These are phyloP conservation scores for Cladosporium sphaerospermum DNA, from an alignment of 2,329 filamentous ascomycete genomes.

Conservation along the genomic window DNA sequence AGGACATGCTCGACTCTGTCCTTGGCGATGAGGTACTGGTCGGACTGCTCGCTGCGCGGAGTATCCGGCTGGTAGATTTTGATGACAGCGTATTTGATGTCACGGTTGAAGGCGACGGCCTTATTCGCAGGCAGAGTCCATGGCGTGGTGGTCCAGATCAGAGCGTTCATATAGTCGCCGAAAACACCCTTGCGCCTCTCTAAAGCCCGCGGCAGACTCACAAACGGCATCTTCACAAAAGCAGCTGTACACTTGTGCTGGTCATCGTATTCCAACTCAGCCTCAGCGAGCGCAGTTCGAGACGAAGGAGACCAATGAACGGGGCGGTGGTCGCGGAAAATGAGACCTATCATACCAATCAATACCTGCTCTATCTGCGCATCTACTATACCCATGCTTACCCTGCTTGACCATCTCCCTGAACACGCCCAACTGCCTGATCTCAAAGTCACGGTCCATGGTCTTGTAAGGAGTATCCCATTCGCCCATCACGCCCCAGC, in stretches of 20 bases:
- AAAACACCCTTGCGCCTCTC: conserved; percentile 31
- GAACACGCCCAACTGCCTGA: conserved; percentile 68
- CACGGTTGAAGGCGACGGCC: conserved; percentile 73
- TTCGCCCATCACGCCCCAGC: conserved; percentile 73
- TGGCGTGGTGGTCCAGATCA: conserved; percentile 98
- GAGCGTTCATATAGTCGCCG: conserved; percentile 57
- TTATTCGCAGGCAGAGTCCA: conserved; percentile 95
- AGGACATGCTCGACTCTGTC: conserved; percentile 59
- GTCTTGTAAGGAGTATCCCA: conserved; percentile 74
- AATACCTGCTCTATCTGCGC: conserved; percentile 9
- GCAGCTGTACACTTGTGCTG: conserved; percentile 65
- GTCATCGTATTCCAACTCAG: conserved; percentile 78
- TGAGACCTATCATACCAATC: conserved; percentile 45
- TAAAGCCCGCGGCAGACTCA: conserved; percentile 40
- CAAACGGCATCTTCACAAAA: conserved; percentile 73
- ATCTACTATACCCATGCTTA: conserved; percentile 15
- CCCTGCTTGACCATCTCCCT: conserved; percentile 63
- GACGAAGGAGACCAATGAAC: conserved; percentile 84
- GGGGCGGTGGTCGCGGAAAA: conserved; percentile 73
- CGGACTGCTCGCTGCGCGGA: background rate
- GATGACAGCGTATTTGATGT: conserved; percentile 68
- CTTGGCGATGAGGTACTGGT: conserved; percentile 62
- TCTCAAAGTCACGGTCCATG: conserved; percentile 70
- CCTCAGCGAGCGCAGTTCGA: conserved; percentile 71
- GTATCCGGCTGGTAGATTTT: conserved; percentile 35